Evolutionary conservation across 73 alveolate species (phyloP).

Genomic region (Tetrahymena elliotti): DNA sequence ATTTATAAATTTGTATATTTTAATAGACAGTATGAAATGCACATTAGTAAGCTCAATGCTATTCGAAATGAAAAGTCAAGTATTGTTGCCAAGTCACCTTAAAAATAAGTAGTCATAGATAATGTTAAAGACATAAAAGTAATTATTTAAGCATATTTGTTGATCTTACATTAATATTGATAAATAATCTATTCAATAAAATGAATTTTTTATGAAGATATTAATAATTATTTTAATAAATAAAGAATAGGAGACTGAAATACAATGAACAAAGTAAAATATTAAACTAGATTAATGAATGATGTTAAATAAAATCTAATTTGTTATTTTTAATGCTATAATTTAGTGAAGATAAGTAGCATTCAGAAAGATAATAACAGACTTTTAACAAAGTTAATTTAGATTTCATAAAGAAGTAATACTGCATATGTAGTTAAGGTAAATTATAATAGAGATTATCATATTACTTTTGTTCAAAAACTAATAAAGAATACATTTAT

Average conservation of each 20-base stretch:
- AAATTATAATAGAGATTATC: background rate
- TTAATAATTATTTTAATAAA: background rate
- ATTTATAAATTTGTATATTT: background rate
- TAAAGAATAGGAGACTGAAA: background rate
- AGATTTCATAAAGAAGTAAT: background rate
- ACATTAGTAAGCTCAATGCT: background rate
- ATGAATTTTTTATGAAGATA: background rate
- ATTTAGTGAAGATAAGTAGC: background rate
- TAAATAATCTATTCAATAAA: background rate
- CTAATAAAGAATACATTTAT: too few species aligned
- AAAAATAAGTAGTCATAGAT: background rate
- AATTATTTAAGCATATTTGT: background rate
- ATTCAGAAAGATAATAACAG: background rate
- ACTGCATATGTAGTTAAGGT: background rate
- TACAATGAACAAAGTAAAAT: background rate
- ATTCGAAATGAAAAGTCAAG: background rate
- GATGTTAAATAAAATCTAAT: background rate
- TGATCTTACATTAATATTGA: background rate
- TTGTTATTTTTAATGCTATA: background rate
- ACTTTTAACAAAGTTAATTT: background rate
- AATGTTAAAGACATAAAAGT: background rate
- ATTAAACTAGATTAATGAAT: background rate
- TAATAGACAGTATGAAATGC: background rate
- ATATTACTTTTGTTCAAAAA: too few species aligned
- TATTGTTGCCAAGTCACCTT: background rate